Evolutionary conservation across 768 basidiomycete species (phyloP).

Genomic region (Clavulina sp.): DNA sequence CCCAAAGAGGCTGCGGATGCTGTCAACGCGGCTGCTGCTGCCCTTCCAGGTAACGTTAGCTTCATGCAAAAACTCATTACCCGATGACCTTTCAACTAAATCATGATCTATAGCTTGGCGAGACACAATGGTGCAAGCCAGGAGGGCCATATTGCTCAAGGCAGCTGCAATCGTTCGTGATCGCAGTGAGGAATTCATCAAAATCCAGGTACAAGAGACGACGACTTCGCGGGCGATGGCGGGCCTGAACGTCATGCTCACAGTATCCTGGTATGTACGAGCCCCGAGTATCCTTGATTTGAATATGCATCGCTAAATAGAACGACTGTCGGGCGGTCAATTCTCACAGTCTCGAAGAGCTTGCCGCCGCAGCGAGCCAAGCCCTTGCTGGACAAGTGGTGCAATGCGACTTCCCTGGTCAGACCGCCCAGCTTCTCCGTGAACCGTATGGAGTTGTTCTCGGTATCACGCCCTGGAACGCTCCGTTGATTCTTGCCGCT

Average conservation of each 20-base stretch:
- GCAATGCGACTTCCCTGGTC: neutral
- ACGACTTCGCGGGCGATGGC: slow-evolving; percentile 6
- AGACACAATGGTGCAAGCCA: slow-evolving; percentile 4
- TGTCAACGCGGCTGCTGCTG: slow-evolving; percentile 3
- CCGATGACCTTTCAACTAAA: neutral
- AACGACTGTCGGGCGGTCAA: neutral
- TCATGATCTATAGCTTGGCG: slow-evolving; percentile 2
- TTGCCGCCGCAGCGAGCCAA: slow-evolving; percentile 6
- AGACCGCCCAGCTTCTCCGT: slow-evolving; percentile 10
- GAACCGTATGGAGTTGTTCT: slow-evolving; percentile 13
- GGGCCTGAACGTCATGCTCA: slow-evolving; percentile 4
- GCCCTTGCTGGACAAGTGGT: slow-evolving; percentile 13
- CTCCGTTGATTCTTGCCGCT: slow-evolving; percentile 14
- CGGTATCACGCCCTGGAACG: slow-evolving; percentile 11
- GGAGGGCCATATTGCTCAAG: slow-evolving; percentile 12
- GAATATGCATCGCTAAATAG: neutral
- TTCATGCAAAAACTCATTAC: neutral
- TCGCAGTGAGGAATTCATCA: slow-evolving; percentile 7
- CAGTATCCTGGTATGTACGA: neutral
- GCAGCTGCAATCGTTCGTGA: slow-evolving; percentile 8
- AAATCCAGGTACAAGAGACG: slow-evolving; percentile 11
- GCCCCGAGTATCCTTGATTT: neutral
- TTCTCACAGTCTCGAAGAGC: slow-evolving; percentile 11
- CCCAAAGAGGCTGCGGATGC: slow-evolving; percentile 2
- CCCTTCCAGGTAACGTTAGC: slow-evolving; percentile 1